These are phyloP conservation scores for Cephalotrichum gorgonifer DNA, from an alignment of 2,329 filamentous ascomycete species.

Conservation along the genomic window DNA sequence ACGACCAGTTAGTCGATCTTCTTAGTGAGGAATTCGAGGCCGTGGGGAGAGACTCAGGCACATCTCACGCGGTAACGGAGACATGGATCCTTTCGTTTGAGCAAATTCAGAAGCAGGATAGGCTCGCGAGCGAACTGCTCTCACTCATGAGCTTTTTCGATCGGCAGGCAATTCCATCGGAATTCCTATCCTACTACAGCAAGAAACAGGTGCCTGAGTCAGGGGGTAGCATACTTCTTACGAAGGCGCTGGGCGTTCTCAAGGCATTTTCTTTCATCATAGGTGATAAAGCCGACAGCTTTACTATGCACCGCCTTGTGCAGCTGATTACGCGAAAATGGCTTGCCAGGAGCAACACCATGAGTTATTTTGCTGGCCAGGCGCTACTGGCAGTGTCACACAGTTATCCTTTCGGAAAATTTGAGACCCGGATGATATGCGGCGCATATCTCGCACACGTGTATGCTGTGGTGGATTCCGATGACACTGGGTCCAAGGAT, in stretches of 20 bases:
- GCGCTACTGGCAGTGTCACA: slow-evolving; percentile 13
- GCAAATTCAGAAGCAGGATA: slow-evolving; percentile 15
- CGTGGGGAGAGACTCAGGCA: slow-evolving; percentile 15
- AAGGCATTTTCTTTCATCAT: slow-evolving; percentile 20
- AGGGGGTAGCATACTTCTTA: neutral
- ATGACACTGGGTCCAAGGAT: slow-evolving; percentile 7
- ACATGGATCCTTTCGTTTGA: slow-evolving; percentile 25
- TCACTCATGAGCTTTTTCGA: slow-evolving; percentile 17
- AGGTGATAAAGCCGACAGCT: slow-evolving; percentile 6
- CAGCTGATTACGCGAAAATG: slow-evolving; percentile 21
- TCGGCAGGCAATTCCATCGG: slow-evolving; percentile 14
- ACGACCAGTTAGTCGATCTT: slow-evolving; percentile 12
- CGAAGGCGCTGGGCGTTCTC: slow-evolving; percentile 13
- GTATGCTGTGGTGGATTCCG: slow-evolving; percentile 9
- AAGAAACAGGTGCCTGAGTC: neutral
- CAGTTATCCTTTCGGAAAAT: slow-evolving; percentile 11
- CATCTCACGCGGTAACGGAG: slow-evolving; percentile 14
- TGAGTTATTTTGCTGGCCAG: slow-evolving; percentile 8
- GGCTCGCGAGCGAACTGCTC: slow-evolving; percentile 13
- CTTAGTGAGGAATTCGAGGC: slow-evolving; percentile 20
- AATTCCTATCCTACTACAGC: slow-evolving; percentile 6
- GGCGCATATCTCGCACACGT: slow-evolving; percentile 15
- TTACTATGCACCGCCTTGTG: slow-evolving; percentile 23
- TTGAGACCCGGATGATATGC: slow-evolving; percentile 11
- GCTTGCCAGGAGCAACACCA: slow-evolving; percentile 9